Evolutionary conservation across 352 stramenopile genomes (phyloP), one percentile per base, ranked within the genome.

Genomic region (Globisporangium paroecandrum): DNA sequence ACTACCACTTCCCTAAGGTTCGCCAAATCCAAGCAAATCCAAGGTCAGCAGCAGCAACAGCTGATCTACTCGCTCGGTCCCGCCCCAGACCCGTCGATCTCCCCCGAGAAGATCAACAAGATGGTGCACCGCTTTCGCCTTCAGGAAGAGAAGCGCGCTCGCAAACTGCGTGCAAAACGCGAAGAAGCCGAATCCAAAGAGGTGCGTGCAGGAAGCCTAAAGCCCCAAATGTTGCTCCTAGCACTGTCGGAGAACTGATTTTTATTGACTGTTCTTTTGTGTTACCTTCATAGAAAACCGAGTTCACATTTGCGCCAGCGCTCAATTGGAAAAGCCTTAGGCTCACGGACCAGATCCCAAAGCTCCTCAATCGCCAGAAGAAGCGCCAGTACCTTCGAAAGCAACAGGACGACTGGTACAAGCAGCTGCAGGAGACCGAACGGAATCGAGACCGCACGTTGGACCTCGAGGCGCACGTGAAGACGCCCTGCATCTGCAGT

Each of bases 401-500:
- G 43, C 69, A 75, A 34, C 73, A 76, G 18, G 66, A 80, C 22
- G 68, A 57, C 8, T 56, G 60, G n/a, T 51, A 74, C 4, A 67
- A 79, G 2, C 69, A 79, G 27, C 62, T 68, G 46, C 64, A 57
- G 7, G 68, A 75, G 29, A 64, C 70, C 22, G 71, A 77, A 41
- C 58, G 62, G 2, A 67, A 32, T 1, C 66, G 57, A 2, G 69
- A 80, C 36, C 64, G 71, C 62, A 58, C 69, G 0, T 41, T 74
- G 27, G 74, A 81, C 13, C 62, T 83, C 1, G 74, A 81, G 29
- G 76, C 69, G 10, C 73, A 72, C n/a, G 72, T 83, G 18, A 74
- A 62, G 32, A 81, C 76, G 4, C 76, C 76, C 1, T 83, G 76
- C 25, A 83, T 83, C 61, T 83, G 76, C 63, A 81, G 72, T 58